These are phyloP conservation scores for Calocybe gangraenosa DNA, from an alignment of 768 basidiomycete genomes.

Conservation along the genomic window DNA sequence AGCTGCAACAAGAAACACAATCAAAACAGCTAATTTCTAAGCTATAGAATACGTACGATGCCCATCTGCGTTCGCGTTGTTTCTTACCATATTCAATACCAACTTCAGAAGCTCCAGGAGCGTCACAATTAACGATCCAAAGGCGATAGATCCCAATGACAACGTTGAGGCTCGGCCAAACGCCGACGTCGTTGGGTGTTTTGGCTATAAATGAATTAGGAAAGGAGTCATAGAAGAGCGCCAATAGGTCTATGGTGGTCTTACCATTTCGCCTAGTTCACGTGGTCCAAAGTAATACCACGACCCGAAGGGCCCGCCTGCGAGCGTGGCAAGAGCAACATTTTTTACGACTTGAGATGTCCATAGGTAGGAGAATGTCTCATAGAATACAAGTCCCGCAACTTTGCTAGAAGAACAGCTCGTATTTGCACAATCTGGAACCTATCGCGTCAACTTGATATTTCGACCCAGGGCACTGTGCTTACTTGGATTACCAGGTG, in stretches of 20 bases:
- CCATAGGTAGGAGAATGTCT: constrained; percentile 84
- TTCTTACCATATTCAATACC: constrained; percentile 52
- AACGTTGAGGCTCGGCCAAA: constrained; percentile 73
- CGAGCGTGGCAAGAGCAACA: constrained; percentile 73
- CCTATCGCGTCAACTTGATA: background rate
- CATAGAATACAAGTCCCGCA: constrained; percentile 73
- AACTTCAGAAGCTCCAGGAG: constrained; percentile 66
- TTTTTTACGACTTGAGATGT: constrained; percentile 80
- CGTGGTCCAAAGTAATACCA: constrained; percentile 88
- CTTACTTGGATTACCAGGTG: constrained; percentile 63
- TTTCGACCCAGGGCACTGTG: constrained; percentile 17
- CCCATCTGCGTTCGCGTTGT: constrained; percentile 59
- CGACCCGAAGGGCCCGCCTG: constrained; percentile 71
- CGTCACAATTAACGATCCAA: constrained; percentile 81
- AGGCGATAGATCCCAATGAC: constrained; percentile 82
- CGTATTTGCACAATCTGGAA: constrained; percentile 42
- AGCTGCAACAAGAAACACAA: constrained; percentile 35
- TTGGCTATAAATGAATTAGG: constrained; percentile 39
- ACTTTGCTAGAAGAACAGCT: constrained; percentile 72
- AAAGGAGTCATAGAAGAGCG: constrained; percentile 10
- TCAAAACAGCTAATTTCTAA: background rate
- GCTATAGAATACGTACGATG: constrained; percentile 46
- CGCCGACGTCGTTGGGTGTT: constrained; percentile 63
- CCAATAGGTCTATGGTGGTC: constrained; percentile 11
- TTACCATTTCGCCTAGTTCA: constrained; percentile 58